phyloP scores from a whole-genome alignment of 495 filamentous ascomycete genomes.

The Neurospora intermedia region DNA sequence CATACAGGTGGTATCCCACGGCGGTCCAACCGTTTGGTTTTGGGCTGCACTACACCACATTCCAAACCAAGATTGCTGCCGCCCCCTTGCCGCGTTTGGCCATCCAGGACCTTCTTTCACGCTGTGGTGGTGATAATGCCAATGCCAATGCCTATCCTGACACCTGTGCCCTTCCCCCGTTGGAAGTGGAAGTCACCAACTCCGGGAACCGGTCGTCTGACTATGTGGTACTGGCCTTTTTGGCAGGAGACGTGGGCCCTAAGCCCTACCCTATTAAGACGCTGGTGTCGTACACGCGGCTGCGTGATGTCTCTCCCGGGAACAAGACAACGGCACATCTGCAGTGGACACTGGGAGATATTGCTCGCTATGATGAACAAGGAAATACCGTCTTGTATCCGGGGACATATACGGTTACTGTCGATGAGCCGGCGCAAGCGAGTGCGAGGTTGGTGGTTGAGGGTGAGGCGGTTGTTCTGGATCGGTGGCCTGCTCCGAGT shows the following conservation, averaged over 20 bases:
- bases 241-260: constrained; percentile 45
- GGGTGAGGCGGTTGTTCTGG: constrained; percentile 23
- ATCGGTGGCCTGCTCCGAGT: constrained; percentile 17
- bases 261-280: constrained; percentile 52
- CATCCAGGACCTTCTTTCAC: constrained; percentile 20
- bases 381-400: constrained; percentile 57
- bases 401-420: constrained; percentile 47
- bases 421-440: constrained; percentile 39
- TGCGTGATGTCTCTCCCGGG: constrained; percentile 35
- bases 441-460: constrained; percentile 31
- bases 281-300: constrained; percentile 48
- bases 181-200: constrained; percentile 35
- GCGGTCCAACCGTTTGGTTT: constrained; percentile 39
- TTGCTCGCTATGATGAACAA: constrained; percentile 46
- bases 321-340: constrained; percentile 28
- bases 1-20: constrained; percentile 34
- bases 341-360: constrained; percentile 43
- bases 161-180: constrained; percentile 35
- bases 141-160: constrained; percentile 18
- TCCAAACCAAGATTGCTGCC: constrained; percentile 40
- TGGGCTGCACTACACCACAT: constrained; percentile 37
- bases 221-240: constrained; percentile 49
- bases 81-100: constrained; percentile 22
- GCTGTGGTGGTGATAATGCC: constrained; percentile 3
- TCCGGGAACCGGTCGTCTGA: constrained; percentile 44